A percentile compares a stretch with the other conserved stretches of the same genome.
phyloP scores from a whole-genome alignment of 176 grass and related monocot species.

The Triticum monococcum region DNA sequence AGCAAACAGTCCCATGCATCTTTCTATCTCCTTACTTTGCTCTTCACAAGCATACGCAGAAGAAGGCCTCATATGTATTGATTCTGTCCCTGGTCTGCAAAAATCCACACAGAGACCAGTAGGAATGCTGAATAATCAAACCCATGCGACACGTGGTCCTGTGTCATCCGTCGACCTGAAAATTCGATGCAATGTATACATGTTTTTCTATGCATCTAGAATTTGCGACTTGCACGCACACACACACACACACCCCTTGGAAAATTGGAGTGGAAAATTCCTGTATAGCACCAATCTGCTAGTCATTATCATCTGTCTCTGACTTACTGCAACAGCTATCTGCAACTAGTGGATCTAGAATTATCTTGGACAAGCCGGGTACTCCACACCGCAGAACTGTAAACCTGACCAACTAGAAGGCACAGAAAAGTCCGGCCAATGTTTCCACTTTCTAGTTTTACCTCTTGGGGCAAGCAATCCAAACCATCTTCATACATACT shows the following conservation, averaged over 20 bases:
- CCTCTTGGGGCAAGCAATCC: too few species aligned
- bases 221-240: not conserved
- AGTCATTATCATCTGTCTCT: not conserved
- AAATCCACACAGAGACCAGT: not conserved
- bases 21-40: not conserved
- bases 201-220: not conserved
- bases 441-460: too few species aligned
- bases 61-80: not conserved
- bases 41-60: not conserved
- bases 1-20: too few species aligned
- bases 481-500: not conserved
- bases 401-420: not conserved
- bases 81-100: not conserved
- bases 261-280: not conserved
- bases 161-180: not conserved
- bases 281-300: not conserved
- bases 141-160: not conserved
- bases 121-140: not conserved
- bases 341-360: not conserved
- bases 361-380: not conserved
- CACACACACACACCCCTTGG: not conserved
- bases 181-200: not conserved
- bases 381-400: too few species aligned
- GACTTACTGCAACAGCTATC: not conserved
- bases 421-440: not conserved